Percentiles rank a stretch among this genome's conserved stretches.
phyloP scores from a whole-genome alignment of 2,329 filamentous ascomycete species.

The Thielaviopsis euricoi region DNA sequence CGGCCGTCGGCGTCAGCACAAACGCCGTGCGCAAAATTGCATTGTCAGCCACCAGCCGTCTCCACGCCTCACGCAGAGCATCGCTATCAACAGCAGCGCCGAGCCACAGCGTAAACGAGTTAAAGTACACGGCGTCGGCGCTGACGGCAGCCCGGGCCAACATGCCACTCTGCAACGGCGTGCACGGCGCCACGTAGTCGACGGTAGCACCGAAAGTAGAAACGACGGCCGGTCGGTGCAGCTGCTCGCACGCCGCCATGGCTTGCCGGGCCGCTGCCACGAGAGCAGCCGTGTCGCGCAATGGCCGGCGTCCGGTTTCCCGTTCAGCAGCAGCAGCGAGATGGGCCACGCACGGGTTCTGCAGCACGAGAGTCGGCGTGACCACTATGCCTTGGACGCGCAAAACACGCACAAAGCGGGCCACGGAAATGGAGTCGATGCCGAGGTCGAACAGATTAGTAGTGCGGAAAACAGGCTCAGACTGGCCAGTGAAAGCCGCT shows the following conservation, averaged over 20 bases:
- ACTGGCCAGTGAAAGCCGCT: constrained; percentile 29
- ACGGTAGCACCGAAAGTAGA: constrained; percentile 38
- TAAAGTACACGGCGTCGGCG: constrained; percentile 51
- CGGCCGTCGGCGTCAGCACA: constrained; percentile 55
- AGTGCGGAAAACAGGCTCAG: constrained; percentile 29
- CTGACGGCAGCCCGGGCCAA: constrained; percentile 49
- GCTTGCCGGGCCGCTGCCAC: constrained; percentile 31
- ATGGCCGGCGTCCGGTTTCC: constrained; percentile 3
- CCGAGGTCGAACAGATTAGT: constrained; percentile 74
- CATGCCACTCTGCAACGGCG: constrained; percentile 74
- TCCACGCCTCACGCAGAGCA: constrained; percentile 41
- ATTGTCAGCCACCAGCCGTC: constrained; percentile 29
- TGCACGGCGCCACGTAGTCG: constrained; percentile 66
- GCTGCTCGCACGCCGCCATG: constrained; percentile 48
- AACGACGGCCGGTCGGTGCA: constrained; percentile 36
- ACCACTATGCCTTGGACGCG: constrained; percentile 47
- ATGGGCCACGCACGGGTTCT: constrained; percentile 34
- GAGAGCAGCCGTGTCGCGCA: neutral
- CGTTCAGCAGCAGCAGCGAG: constrained; percentile 26
- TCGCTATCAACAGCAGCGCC: constrained; percentile 24
- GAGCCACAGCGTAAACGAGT: constrained; percentile 50
- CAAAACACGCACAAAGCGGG: constrained; percentile 49
- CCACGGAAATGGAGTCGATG: constrained; percentile 72
- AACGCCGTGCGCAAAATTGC: constrained; percentile 61
- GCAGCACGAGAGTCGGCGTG: constrained; percentile 51